Conservation (phyloP, 2,329 filamentous ascomycete species). For the Clarireedia hainanense region DNA sequence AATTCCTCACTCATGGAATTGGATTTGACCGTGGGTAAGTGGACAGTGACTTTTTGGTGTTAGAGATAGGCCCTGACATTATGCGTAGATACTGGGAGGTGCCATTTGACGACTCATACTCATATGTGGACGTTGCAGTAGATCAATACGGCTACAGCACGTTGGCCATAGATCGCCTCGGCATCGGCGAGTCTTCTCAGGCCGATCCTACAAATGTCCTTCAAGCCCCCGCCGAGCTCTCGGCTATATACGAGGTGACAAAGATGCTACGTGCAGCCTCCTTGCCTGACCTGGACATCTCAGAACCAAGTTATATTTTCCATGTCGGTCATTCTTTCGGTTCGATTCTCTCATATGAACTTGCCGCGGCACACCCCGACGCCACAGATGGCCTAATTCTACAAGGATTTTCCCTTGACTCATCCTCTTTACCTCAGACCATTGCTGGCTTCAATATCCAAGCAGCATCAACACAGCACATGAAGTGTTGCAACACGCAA, state of each 20-base stretch:
- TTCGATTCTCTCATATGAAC: conserved; percentile 1
- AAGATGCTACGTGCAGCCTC: background rate
- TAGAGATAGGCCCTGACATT: background rate
- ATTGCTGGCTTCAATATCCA: background rate
- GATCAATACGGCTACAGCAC: conserved; percentile 6
- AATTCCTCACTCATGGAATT: conserved; percentile 7
- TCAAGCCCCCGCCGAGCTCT: conserved; percentile 3
- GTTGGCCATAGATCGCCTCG: conserved; percentile 1
- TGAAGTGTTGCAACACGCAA: background rate
- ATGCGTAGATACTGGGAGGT: conserved; percentile 6
- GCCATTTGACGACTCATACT: conserved; percentile 1
- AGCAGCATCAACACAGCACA: background rate
- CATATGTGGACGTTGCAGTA: conserved; percentile 2
- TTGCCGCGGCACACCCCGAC: background rate
- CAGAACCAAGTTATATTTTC: background rate
- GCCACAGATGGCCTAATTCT: conserved; percentile 6
- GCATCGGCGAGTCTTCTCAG: conserved; percentile 2
- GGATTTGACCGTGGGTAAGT: conserved; percentile 3
- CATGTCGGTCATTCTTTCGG: conserved; percentile 6
- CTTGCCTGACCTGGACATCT: background rate
- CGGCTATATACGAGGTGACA: conserved; percentile 1
- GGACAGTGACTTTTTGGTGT: background rate
- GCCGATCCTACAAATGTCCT: background rate
- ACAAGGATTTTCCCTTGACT: conserved; percentile 3
- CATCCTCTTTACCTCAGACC: background rate